A percentile compares a stretch with the other conserved stretches of the same genome.
Evolutionary conservation across 345 rosid genomes (phyloP).

Genomic region (Microthlaspi erraticum): DNA sequence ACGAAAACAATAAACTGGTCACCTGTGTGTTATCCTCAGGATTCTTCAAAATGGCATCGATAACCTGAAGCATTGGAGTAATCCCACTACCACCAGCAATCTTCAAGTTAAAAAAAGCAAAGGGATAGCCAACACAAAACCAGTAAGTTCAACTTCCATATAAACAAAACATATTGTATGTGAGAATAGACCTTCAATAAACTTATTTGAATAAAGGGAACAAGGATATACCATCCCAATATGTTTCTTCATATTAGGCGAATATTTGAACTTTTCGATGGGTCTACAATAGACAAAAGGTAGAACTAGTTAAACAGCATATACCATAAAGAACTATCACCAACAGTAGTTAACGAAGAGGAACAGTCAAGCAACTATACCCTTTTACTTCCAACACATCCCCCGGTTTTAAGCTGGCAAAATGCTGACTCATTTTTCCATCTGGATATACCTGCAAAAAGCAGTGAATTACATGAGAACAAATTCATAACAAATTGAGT

Average conservation of each 20-base stretch:
- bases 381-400: slow-evolving; percentile 93
- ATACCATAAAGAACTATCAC: slow-evolving; percentile 10
- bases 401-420: slow-evolving; percentile 91
- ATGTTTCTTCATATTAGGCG: slow-evolving; percentile 93
- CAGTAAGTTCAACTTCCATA: slow-evolving; percentile 26
- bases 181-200: slow-evolving; percentile 4
- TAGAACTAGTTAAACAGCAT: slow-evolving; percentile 22
- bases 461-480: slow-evolving; percentile 24
- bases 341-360: slow-evolving; percentile 2
- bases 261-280: slow-evolving; percentile 82
- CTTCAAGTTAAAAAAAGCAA: slow-evolving; percentile 40
- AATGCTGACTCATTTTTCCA: slow-evolving; percentile 98
- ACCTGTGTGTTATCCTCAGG: slow-evolving; percentile 95
- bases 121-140: slow-evolving; percentile 22
- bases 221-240: slow-evolving; percentile 89
- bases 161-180: slow-evolving; percentile 9
- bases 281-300: slow-evolving; percentile 67
- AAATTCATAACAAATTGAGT: background rate
- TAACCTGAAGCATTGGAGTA: slow-evolving; percentile 97
- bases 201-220: slow-evolving; percentile 22
- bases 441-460: slow-evolving; percentile 87
- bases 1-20: slow-evolving; percentile 16
- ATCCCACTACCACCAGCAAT: slow-evolving; percentile 97
- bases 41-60: slow-evolving; percentile 86
- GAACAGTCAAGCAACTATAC: slow-evolving; percentile 46